Base-by-base conservation (phyloP, 2,329 filamentous ascomycete genomes). In the Neofusicoccum cordaticola region DNA sequence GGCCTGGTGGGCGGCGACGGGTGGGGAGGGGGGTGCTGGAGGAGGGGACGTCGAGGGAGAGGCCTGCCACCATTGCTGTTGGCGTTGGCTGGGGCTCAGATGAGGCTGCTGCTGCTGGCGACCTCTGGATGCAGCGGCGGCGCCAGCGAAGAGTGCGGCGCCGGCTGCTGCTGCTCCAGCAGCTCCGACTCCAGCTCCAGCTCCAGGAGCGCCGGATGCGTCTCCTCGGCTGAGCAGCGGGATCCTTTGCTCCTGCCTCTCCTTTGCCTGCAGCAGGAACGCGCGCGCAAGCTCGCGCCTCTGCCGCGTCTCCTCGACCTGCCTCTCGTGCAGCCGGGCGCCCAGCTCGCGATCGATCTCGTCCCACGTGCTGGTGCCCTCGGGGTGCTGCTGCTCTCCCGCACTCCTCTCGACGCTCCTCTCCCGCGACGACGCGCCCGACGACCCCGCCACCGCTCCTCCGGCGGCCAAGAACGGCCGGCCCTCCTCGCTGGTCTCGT, bases 251-350 rank as follows among this genome's bases (percentile, higher is more conserved):
- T 60, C 56, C 34, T 60, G 56, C 5, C 56, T n/a, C 42, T 60
- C 56, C 56, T 60, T 60, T 7, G 56, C 56, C 17, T 60, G 56
- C 31, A 60, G n/a, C 8, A 60, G 42, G 31, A 47, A 60, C 17
- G 56, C 56, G 31, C 56, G 42, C 11, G 56, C 41, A 3, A 34
- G 41, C 56, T 60, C 56, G 8, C 56, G 41, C n/a, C 56, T 37
- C 56, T 60, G 56, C 11, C 31, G 41, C 8, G 41, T 34, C 44
- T 60, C 56, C 17, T 60, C 41, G 4, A 60, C 7, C 31, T 60
- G 56, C 56, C 17, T 17, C 17, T 60, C 41, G 41, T 47, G 56
- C 11, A 17, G 22, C 31, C 42, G 15, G 15, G 31, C 56, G 1
- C 13, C 31, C 9, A 44, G 15, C 6, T 47, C 56, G 11, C 31